A percentile compares a stretch with the other conserved stretches of the same genome.
phyloP scores from a whole-genome alignment of 2,329 filamentous ascomycete species.

The Penicillium hordei region DNA sequence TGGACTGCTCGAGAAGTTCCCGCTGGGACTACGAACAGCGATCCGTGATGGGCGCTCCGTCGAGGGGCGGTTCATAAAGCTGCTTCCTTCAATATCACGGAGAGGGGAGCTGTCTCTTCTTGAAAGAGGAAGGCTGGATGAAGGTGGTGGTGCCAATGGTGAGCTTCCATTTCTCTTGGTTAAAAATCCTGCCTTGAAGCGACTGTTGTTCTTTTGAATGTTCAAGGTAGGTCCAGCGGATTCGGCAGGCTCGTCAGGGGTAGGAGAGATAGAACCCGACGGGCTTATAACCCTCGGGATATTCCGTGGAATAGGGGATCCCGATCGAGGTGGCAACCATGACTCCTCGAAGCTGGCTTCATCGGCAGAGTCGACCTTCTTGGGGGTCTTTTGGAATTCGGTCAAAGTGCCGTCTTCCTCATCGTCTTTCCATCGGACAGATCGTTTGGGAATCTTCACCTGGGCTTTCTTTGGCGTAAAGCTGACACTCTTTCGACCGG shows the following conservation, averaged over 20 bases:
- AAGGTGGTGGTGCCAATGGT: conserved; percentile 58
- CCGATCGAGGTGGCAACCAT: conserved; percentile 43
- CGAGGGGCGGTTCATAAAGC: conserved; percentile 50
- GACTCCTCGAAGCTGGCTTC: conserved; percentile 56
- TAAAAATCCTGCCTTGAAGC: conserved; percentile 88
- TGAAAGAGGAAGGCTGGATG: conserved; percentile 61
- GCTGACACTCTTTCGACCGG: conserved; percentile 68
- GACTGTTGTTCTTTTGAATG: conserved; percentile 64
- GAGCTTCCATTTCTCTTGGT: conserved; percentile 68
- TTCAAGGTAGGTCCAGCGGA: conserved; percentile 61
- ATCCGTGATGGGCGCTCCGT: conserved; percentile 41
- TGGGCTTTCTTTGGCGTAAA: conserved; percentile 73
- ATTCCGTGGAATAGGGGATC: conserved; percentile 51
- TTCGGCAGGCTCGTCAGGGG: conserved; percentile 42
- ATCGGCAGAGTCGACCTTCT: conserved; percentile 62
- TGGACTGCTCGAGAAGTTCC: conserved; percentile 36
- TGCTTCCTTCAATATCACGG: conserved; percentile 53
- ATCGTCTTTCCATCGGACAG: conserved; percentile 90
- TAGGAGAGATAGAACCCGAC: conserved; percentile 55
- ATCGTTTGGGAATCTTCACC: conserved; percentile 68
- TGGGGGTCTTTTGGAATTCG: conserved; percentile 88
- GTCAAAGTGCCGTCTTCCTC: conserved; percentile 80
- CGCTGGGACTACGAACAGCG: conserved; percentile 42
- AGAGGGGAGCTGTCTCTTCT: conserved; percentile 59
- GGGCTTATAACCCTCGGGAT: conserved; percentile 47